These are phyloP conservation scores for Aspergillus udagawae DNA, from an alignment of 2,329 filamentous ascomycete species.

Conservation along the genomic window DNA sequence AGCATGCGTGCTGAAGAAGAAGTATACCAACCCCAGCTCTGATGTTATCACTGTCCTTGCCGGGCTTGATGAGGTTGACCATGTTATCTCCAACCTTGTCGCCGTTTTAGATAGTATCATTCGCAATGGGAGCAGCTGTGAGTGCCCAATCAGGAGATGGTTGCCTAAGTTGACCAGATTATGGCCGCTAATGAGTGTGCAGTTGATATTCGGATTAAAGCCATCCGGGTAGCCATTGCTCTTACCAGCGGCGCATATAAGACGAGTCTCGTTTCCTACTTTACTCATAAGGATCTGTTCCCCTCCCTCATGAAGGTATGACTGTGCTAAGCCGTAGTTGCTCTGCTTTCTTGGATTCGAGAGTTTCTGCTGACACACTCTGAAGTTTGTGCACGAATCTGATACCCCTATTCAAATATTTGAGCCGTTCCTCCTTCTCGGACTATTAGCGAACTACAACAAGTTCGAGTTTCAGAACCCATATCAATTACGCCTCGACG, in stretches of 20 bases:
- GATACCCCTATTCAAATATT: constrained; percentile 61
- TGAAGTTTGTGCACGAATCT: constrained; percentile 76
- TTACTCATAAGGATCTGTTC: constrained; percentile 91
- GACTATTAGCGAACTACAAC: constrained; percentile 93
- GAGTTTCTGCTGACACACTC: constrained; percentile 9
- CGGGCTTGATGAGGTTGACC: constrained; percentile 83
- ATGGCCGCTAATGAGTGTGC: constrained; percentile 5
- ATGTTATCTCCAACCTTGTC: constrained; percentile 84
- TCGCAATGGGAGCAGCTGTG: constrained; percentile 67
- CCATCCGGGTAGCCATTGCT: constrained; percentile 74
- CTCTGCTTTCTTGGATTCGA: neutral
- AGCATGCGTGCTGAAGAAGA: constrained; percentile 75
- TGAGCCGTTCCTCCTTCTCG: constrained; percentile 76
- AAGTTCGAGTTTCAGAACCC: constrained; percentile 99
- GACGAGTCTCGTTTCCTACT: constrained; percentile 88
- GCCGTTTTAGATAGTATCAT: constrained; percentile 77
- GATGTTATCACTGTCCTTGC: constrained; percentile 89
- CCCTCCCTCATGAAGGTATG: constrained; percentile 88
- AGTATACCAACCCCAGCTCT: constrained; percentile 90
- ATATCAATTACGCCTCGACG: constrained; percentile 84
- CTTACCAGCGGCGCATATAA: constrained; percentile 93
- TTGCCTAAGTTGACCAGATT: neutral
- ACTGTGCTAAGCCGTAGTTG: neutral
- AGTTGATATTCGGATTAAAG: constrained; percentile 75
- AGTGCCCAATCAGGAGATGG: constrained; percentile 30